Evolutionary conservation across 371 early-diverging fungal species (phyloP), one percentile per base, ranked within the genome.

Genomic region (Mortierella sp.): DNA sequence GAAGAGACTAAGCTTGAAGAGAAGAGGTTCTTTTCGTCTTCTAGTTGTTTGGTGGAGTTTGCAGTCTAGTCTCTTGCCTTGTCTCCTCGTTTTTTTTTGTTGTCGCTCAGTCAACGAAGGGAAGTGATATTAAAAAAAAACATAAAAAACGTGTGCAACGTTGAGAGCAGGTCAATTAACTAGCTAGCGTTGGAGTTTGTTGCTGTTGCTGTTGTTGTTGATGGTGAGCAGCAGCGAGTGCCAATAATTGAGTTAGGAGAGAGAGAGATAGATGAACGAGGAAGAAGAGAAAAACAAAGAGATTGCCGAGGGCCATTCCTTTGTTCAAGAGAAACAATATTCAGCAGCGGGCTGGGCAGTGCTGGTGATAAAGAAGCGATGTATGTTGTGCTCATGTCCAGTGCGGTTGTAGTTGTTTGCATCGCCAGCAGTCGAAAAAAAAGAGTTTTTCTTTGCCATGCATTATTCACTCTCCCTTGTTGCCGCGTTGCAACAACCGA

Each of bases 121-220:
- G 46, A 28, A 64, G 26, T 46, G 51, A 37, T 3, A 34, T 71
- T 44, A 21, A 67, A 46, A 53, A 28, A 64, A 76, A 64, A 64
- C 28, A 76, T 21, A 40, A 76, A 55, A 54, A 71, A 76, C 59
- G 77, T 59, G 72, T 71, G 50, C 77, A 50, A 59, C 77, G 19
- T 37, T 59, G 72, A 43, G 72, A 72, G 72, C 77, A 57, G n/a
- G 71, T 28, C 74, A 51, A 61, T 34, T 44, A 50, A 50, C 16
- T 14, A 50, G 50, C 50, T 50, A 26, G 21, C 19, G 14, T 16
- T 64, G 24, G 31, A 46, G 16, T 11, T 13, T 0, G 50, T 14
- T 16, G 50, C 3, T 16, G 16, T 16, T 50, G 50, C 9, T 26
- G 16, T 16, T 46, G 34, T 46, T 24, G 67, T 6, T 9, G 43